Conservation (phyloP, 2,329 filamentous ascomycete genomes). For the Talaromyces sp. region DNA sequence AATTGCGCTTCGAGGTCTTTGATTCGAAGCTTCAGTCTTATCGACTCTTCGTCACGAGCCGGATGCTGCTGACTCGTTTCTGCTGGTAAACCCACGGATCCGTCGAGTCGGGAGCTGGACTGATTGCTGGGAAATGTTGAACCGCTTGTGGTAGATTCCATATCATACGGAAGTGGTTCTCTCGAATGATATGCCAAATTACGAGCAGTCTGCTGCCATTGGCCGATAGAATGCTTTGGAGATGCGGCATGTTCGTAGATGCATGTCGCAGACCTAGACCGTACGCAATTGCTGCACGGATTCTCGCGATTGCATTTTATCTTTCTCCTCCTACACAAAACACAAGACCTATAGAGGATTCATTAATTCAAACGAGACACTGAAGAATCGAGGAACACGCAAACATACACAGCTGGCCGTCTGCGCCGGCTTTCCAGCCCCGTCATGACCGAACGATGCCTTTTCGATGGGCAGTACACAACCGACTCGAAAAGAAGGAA, state of each 20-base stretch:
- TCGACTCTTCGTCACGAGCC: conserved; percentile 33
- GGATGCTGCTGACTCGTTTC: conserved; percentile 22
- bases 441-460: conserved; percentile 16
- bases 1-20: conserved; percentile 46
- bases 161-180: neutral
- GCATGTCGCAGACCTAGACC: conserved; percentile 52
- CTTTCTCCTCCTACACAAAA: conserved; percentile 58
- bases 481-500: neutral
- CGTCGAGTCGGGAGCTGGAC: conserved; percentile 14
- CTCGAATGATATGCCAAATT: neutral
- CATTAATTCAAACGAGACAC: neutral
- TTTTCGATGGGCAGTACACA: neutral
- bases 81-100: conserved; percentile 21
- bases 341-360: conserved; percentile 46
- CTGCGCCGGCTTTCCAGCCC: conserved; percentile 37
- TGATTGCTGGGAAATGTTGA: conserved; percentile 18
- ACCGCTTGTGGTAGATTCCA: conserved; percentile 11
- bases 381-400: neutral
- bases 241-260: conserved; percentile 41
- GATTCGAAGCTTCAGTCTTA: conserved; percentile 38
- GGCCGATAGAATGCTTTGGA: neutral
- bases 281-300: conserved; percentile 59
- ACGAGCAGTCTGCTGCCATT: neutral
- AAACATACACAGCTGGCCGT: conserved; percentile 44
- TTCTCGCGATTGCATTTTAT: conserved; percentile 58